Conservation (phyloP, 2,329 filamentous ascomycete species). For the Epichloe sibirici region DNA sequence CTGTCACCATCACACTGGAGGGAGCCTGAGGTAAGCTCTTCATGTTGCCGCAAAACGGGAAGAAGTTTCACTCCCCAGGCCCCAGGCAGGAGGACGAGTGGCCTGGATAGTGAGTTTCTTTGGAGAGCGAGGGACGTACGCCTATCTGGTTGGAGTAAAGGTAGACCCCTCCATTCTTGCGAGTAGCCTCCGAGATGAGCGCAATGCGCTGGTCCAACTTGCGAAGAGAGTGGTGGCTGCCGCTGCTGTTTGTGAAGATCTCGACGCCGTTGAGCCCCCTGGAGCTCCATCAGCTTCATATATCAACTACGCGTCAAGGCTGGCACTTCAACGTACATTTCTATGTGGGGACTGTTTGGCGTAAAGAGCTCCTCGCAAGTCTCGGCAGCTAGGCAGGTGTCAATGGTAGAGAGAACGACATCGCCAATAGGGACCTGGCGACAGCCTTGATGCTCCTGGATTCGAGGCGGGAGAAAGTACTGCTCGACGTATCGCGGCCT, state of each 20-base stretch:
- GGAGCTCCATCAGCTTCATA: background rate
- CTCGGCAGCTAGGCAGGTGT: conserved; percentile 26
- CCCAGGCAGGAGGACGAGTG: background rate
- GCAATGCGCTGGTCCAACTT: conserved; percentile 5
- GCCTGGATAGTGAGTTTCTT: background rate
- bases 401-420: conserved; percentile 22
- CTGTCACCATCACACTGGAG: conserved; percentile 1
- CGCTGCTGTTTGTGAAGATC: conserved; percentile 6
- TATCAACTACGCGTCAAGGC: too few relatives aligned
- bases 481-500: conserved; percentile 20
- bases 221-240: conserved; percentile 4
- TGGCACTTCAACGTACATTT: background rate
- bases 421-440: conserved; percentile 26
- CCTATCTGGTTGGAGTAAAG: conserved; percentile 5
- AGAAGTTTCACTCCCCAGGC: background rate
- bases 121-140: background rate
- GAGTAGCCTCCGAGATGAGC: conserved; percentile 3
- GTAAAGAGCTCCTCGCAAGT: conserved; percentile 5
- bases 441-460: conserved; percentile 21
- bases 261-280: conserved; percentile 5
- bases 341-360: conserved; percentile 14
- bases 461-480: conserved; percentile 21
- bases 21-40: background rate
- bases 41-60: background rate
- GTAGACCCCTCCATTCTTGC: conserved; percentile 5